Base-by-base conservation (phyloP, 2,329 filamentous ascomycete species). In the Furcasterigmium sp. region DNA sequence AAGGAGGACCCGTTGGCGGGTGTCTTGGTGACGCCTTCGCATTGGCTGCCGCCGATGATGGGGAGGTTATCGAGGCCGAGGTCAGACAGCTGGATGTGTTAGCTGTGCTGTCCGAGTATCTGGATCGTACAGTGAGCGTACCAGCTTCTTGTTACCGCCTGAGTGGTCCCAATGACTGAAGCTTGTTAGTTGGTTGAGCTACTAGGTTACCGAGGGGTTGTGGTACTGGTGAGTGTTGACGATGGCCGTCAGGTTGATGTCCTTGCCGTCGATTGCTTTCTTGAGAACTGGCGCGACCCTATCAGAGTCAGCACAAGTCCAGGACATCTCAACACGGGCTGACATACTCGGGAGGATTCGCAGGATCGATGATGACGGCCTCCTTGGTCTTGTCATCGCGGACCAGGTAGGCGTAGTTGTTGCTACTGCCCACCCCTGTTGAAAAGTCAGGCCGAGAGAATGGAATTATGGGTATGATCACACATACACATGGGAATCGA, bases 191-290 rank as follows among this genome's bases (percentile, higher is more conserved):
- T 26, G 21, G 15, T 32, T n/a, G 34, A 28, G 42, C 28, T 32
- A 43, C 13, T 5, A 13, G 14, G 25, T 15, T 15, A 30, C 15
- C 10, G 17, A 14, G 19, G n/a, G n/a, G 15, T 65, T 26, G 23
- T 26, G 87, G 65, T 71, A 95, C 91, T 97, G 91, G 59, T 98
- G 93, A 2, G 93, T 98, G 61, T 98, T 98, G 56, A 97, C 83
- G 59, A 98, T 95, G 39, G 84, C 87, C 19, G 78, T 90, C 49
- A 98, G 69, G 54, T 94, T 91, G 58, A 95, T 88, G 53, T 80
- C 78, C 14, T 85, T 84, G 18, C 72, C 68, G 32, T 81, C 67
- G 6, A 87, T 84, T 46, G 87, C 82, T 51, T 90, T 76, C 60
- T 91, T 84, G 41, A 98, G 67, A 14, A 82, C 64, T 0, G 80